A percentile compares a stretch with the other conserved stretches of the same genome.
Conservation (phyloP, 768 basidiomycete genomes). For the Kwoniella heveanensis region DNA sequence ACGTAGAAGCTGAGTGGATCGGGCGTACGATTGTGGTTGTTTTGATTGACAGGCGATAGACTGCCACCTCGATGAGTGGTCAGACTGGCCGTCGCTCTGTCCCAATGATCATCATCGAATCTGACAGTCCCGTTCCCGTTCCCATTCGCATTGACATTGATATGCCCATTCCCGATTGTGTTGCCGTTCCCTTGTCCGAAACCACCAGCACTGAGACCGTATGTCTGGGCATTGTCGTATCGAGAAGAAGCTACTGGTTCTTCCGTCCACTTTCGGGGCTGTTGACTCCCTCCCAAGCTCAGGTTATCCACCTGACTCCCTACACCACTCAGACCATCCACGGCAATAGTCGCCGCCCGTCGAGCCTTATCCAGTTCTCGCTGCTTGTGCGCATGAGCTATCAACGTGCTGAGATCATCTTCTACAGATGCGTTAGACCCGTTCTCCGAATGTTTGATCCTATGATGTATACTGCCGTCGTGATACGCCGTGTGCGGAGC, state of each 20-base stretch:
- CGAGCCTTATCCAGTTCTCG: slow-evolving; percentile 3
- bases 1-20: not conserved
- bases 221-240: not conserved
- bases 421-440: slow-evolving; percentile 3
- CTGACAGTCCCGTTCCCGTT: not conserved
- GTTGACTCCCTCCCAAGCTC: not conserved
- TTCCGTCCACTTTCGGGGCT: not conserved
- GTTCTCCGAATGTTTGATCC: not conserved
- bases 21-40: not conserved
- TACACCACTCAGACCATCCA: not conserved
- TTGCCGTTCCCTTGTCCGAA: no score
- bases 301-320: not conserved
- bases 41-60: not conserved
- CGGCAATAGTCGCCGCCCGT: not conserved
- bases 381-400: slow-evolving; percentile 19
- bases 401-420: slow-evolving; percentile 9
- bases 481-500: not conserved
- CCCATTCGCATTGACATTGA: no score
- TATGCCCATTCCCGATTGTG: no score
- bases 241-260: not conserved
- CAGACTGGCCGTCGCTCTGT: not conserved
- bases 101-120: slow-evolving; percentile 1
- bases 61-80: not conserved
- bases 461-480: not conserved
- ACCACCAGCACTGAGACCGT: not conserved